Evolutionary conservation across 2,329 filamentous ascomycete species (phyloP), one percentile per base, ranked within the genome.

Genomic region (Diaporthe ampelina): DNA sequence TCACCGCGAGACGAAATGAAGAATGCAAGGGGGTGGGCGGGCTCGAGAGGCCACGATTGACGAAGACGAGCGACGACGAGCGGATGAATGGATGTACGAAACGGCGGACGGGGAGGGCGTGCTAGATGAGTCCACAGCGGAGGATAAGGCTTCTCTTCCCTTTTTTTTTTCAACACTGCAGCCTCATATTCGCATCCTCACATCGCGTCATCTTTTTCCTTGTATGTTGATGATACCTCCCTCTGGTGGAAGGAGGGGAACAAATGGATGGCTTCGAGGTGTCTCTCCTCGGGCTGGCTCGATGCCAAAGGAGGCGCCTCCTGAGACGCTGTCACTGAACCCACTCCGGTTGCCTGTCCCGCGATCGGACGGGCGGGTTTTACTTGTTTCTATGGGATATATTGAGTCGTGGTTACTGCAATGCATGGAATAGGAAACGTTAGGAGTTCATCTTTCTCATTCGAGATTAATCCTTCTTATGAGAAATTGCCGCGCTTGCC

Each of bases 151-250:
- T 52, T 52, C 58, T 45, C 69, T 29, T 21, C 19, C 29, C 54
- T 29, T 21, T 26, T 10, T 59, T 61, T 29, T 29, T 43, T 43
- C 29, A 40, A 43, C 68, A 58, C 50, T 58, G 37, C 52, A 58
- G 68, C 40, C 52, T 71, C 54, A 71, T 50, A 58, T 58, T 71
- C 54, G 52, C 68, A 58, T 58, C 35, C 43, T 71, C 50, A 71
- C 68, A 50, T 71, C 43, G n/a, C 70, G 45, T 68, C 61, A 69
- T 73, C 52, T 58, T 56, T 70, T 54, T 74, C 10, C 76, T 75
- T 63, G 40, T 59, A 69, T 35, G 35, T 76, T 73, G 32, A 61
- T 69, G 74, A 77, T 77, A 61, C 75, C 76, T 45, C 45, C 48
- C 59, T 63, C 57, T 52, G 50, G 50, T n/a, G 43, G 43, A 65